Base-by-base conservation (phyloP, 192 early-diverging fungal species). In the Chytriomyces hyalinus region DNA sequence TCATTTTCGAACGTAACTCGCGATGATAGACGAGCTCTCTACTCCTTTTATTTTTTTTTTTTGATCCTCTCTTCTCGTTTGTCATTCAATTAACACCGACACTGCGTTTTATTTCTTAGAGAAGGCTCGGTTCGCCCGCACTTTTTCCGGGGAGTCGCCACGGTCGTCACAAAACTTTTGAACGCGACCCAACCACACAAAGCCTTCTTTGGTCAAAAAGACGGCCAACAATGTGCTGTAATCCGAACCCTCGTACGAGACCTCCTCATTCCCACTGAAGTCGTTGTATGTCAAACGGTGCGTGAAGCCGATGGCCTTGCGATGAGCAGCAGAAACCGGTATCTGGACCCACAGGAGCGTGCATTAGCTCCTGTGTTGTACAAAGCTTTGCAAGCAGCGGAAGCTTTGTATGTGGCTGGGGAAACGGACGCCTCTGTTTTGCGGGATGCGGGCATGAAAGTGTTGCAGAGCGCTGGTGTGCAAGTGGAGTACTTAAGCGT, bases 71-170 rank as follows among this genome's bases (percentile, higher is more conserved):
- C 36, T 36, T 36, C 36, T 36, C 4, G 36, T 36, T 2, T 36
- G 36, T 36, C 36, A 36, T 36, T 36, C 36, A 0, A 2, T 73
- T 26, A 47, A 24, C 8, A 76, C 20, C 53, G 13, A 2, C 53
- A 57, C 13, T 20, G 4, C 53, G 53, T 3, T 13, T n/a, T 3
- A 36, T 36, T 4, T 36, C 36, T 20, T 47, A 82, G 82, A 67
- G 97, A 99, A 81, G 97, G 97, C 45, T 87, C 84, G 22, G 90
- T 94, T 4, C 91, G 97, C 0, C 97, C 97, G 11, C 92, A 94
- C 77, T 98, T 98, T 82, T 99, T 99, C 86, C 90, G 96, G 62
- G 97, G 97, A 48, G 97, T 99, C 5, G 93, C 95, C 0, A 99
- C 97, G 1, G 92, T 99, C 0, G 96, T 97, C 3, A 80, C 92